Base-by-base conservation (phyloP, 768 basidiomycete species). In the Termitomyces sp. region DNA sequence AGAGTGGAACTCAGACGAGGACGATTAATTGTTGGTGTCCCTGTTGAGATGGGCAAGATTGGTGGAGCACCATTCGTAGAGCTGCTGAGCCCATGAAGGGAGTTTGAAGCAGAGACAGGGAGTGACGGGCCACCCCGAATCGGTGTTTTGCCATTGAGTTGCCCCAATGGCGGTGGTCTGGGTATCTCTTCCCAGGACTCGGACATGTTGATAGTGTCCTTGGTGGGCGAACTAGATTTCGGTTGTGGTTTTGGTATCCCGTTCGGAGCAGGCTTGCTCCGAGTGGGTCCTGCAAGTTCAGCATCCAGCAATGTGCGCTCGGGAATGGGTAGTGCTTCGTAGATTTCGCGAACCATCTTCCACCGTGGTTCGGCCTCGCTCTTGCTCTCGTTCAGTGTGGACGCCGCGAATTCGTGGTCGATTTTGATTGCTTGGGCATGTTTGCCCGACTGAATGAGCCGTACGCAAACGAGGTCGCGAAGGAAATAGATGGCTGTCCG, bases 381-480 rank as follows among this genome's bases (percentile, higher is more conserved):
- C 53, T 74, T 67, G 46, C 74, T 69, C 57, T 79, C 72, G 46
- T 75, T 67, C n/a, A 77, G 62, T 7, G 80, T 76, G n/a, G 75
- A 68, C 11, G 78, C 72, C 44, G 79, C 71, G 65, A 91, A 87
- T 66, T 82, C 78, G 54, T 84, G 82, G 70, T 94, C 91, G 46
- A 91, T 78, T 74, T 87, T 88, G 69, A 93, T 83, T 9, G 91
- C 92, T n/a, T 86, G 84, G 0, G 81, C 74, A 66, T 88, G 86
- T 60, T 84, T 82, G 4, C 91, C 92, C 3, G 78, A 81, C 68
- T 91, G 88, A 38, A 94, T 82, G 9, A 93, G 82, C 11, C 92
- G 87, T 16, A 89, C 84, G 62, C 88, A 91, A 33, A 91, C 79
- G n/a, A 94, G 80, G 63, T 94, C 90, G 70, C 91, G 91, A 0